A percentile compares a stretch with the other conserved stretches of the same genome.
phyloP scores from a whole-genome alignment of 805 yeast species.

The Candida lessepsii region DNA sequence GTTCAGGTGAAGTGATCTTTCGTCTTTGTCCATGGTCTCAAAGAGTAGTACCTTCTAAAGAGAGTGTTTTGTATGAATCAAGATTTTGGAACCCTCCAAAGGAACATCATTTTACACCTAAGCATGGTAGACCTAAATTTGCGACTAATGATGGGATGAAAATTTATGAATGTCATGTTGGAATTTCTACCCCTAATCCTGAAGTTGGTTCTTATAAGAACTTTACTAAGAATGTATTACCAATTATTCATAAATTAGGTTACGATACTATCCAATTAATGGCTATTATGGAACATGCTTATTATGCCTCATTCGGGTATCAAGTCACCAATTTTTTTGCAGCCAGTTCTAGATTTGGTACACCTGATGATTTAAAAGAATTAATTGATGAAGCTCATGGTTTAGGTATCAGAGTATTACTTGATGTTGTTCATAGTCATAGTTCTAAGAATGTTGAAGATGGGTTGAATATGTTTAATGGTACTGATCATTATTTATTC shows the following conservation, averaged over 20 bases:
- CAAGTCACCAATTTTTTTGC: slow-evolving; percentile 94
- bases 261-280: slow-evolving; percentile 91
- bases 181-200: slow-evolving; percentile 90
- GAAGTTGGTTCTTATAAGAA: slow-evolving; percentile 81
- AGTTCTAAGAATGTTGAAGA: slow-evolving; percentile 93
- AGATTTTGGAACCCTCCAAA: slow-evolving; percentile 85
- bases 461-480: slow-evolving; percentile 91
- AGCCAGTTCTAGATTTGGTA: slow-evolving; percentile 82
- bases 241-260: slow-evolving; percentile 81
- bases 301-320: slow-evolving; percentile 97
- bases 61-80: slow-evolving; percentile 66
- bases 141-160: slow-evolving; percentile 49
- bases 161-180: slow-evolving; percentile 94
- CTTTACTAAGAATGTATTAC: slow-evolving; percentile 76
- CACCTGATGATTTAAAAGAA: slow-evolving; percentile 92
- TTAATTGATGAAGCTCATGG: slow-evolving; percentile 90
- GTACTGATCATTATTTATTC: slow-evolving; percentile 92
- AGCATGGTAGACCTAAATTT: slow-evolving; percentile 61
- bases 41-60: slow-evolving; percentile 73
- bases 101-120: slow-evolving; percentile 50
- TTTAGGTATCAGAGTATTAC: slow-evolving; percentile 77
- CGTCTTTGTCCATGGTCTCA: slow-evolving; percentile 88
- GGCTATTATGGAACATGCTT: slow-evolving; percentile 99
- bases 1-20: slow-evolving; percentile 69
- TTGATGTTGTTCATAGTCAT: slow-evolving; percentile 95